phyloP scores from a whole-genome alignment of 345 rosid genomes.

The Adansonia digitata region DNA sequence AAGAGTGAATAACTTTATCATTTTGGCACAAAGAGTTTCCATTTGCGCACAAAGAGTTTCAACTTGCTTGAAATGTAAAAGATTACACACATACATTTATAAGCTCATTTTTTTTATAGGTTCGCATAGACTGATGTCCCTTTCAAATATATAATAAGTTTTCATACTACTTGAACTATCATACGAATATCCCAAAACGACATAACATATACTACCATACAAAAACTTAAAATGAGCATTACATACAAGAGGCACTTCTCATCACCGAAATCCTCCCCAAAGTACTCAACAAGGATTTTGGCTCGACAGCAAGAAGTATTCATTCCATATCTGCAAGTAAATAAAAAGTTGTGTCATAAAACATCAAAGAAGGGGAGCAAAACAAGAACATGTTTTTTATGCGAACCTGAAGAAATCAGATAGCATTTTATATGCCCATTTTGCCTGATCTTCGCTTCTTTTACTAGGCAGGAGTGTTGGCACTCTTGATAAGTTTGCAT shows the following conservation, averaged over 20 bases:
- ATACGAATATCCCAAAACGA: background rate
- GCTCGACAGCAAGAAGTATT: conserved; percentile 77
- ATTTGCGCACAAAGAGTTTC: background rate
- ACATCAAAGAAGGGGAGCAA: background rate
- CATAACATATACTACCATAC: background rate
- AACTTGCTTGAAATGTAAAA: background rate
- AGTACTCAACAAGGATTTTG: conserved; percentile 67
- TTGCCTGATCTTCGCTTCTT: conserved; percentile 72
- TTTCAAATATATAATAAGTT: background rate
- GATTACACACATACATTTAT: background rate
- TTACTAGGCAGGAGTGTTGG: conserved; percentile 73
- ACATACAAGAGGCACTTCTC: conserved; percentile 68
- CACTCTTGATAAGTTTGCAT: conserved; percentile 56
- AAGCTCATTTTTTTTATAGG: background rate
- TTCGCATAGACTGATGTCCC: background rate
- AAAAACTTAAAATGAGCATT: background rate
- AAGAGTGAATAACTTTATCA: background rate
- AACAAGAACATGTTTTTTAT: background rate
- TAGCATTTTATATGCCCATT: conserved; percentile 68
- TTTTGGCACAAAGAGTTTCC: background rate
- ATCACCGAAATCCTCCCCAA: conserved; percentile 64
- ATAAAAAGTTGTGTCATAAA: conserved; percentile 1
- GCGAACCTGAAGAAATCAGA: conserved; percentile 72
- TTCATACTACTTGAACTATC: background rate
- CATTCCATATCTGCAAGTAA: conserved; percentile 74